Evolutionary conservation across 352 stramenopile genomes (phyloP).

Genomic region (Phytophthora fragariaefolia): DNA sequence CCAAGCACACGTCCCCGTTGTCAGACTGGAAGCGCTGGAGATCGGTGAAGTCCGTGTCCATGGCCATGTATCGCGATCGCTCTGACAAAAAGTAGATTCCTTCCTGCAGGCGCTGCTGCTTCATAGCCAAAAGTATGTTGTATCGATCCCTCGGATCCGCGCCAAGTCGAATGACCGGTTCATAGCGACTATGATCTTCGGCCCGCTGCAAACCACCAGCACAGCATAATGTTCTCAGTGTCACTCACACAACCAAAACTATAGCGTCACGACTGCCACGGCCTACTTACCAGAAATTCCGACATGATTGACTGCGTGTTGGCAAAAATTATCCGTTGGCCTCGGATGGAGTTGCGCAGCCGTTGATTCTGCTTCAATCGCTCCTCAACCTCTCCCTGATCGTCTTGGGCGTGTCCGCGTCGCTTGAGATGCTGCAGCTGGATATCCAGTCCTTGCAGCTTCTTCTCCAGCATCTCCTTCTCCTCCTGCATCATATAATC

Average conservation of each 20-base stretch:
- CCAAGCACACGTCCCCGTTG: constrained; percentile 41
- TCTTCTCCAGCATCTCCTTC: constrained; percentile 41
- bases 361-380: constrained; percentile 34
- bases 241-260: neutral
- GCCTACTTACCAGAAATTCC: constrained; percentile 41
- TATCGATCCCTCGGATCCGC: constrained; percentile 35
- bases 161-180: constrained; percentile 45
- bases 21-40: constrained; percentile 47
- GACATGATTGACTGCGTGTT: constrained; percentile 43
- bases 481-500: constrained; percentile 34
- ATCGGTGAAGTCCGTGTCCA: constrained; percentile 45
- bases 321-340: constrained; percentile 45
- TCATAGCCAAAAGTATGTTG: constrained; percentile 45
- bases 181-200: constrained; percentile 37
- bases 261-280: neutral
- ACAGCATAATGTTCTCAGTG: neutral
- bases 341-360: constrained; percentile 41
- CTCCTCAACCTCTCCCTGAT: constrained; percentile 17
- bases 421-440: constrained; percentile 37
- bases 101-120: constrained; percentile 47
- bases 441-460: constrained; percentile 35
- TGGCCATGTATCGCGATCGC: constrained; percentile 41
- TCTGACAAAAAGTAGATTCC: constrained; percentile 46
- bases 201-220: constrained; percentile 25
- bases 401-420: constrained; percentile 12